Conservation (phyloP, 1,139 yeast species). For the Sporopachydermia cereana region DNA sequence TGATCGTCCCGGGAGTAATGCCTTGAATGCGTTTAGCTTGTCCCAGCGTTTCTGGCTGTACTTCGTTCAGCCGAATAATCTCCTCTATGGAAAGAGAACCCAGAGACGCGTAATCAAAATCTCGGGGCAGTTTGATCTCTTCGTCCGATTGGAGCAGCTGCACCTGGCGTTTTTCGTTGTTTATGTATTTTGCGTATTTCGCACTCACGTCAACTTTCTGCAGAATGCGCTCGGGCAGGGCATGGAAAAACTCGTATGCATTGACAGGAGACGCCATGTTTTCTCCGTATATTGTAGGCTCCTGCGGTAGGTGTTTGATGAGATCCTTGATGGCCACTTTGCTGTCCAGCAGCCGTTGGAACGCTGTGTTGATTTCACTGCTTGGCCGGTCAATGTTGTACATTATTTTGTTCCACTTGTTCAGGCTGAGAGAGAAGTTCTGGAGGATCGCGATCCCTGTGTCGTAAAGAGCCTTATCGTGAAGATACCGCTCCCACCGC, state of each 20-base stretch:
- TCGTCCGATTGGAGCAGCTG: slow-evolving; percentile 81
- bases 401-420: slow-evolving; percentile 44
- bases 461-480: slow-evolving; percentile 37
- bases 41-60: slow-evolving; percentile 83
- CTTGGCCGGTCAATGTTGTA: slow-evolving; percentile 25
- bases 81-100: slow-evolving; percentile 61
- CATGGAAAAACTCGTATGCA: slow-evolving; percentile 12
- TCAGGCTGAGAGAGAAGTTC: slow-evolving; percentile 36
- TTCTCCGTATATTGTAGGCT: slow-evolving; percentile 7
- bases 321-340: slow-evolving; percentile 27
- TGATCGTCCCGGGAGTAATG: slow-evolving; percentile 76
- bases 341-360: slow-evolving; percentile 40
- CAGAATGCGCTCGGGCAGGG: slow-evolving; percentile 40
- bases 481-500: slow-evolving; percentile 40
- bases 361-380: slow-evolving; percentile 41
- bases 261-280: background rate
- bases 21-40: slow-evolving; percentile 94
- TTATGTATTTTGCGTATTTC: slow-evolving; percentile 70
- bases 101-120: slow-evolving; percentile 46
- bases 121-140: slow-evolving; percentile 48
- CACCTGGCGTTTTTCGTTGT: slow-evolving; percentile 58
- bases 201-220: slow-evolving; percentile 68
- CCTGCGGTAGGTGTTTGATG: slow-evolving; percentile 21
- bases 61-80: slow-evolving; percentile 51
- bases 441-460: slow-evolving; percentile 35